Percentiles rank a stretch among this genome's conserved stretches.
phyloP scores from a whole-genome alignment of 2,329 filamentous ascomycete species.

The Orbilia quercus region DNA sequence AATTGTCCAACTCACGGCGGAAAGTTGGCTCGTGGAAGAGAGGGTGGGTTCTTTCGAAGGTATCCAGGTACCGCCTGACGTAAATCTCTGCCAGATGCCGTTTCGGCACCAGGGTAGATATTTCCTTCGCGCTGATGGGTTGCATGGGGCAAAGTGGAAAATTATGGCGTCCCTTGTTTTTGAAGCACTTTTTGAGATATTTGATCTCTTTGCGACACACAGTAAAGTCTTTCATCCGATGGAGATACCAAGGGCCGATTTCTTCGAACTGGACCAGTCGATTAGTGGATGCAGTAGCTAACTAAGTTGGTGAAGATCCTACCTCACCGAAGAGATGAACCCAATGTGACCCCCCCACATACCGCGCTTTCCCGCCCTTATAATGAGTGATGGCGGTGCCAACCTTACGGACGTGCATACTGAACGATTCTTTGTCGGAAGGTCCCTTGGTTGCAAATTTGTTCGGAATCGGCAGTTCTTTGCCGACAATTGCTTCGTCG shows the following conservation, averaged over 20 bases:
- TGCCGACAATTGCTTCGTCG: conserved; percentile 11
- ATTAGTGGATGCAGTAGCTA: neutral
- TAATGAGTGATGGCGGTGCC: conserved; percentile 51
- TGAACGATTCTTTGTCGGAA: conserved; percentile 16
- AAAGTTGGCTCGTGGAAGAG: conserved; percentile 49
- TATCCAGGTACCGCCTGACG: conserved; percentile 47
- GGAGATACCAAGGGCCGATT: conserved; percentile 43
- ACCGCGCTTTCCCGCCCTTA: conserved; percentile 46
- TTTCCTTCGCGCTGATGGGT: conserved; percentile 16
- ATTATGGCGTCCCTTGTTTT: conserved; percentile 46
- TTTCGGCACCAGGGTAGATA: conserved; percentile 26
- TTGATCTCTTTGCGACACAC: conserved; percentile 42
- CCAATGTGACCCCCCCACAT: conserved; percentile 52
- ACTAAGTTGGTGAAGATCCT: neutral
- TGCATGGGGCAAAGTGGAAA: conserved; percentile 34
- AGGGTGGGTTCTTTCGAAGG: conserved; percentile 43
- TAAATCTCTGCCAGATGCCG: conserved; percentile 41
- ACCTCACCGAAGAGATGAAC: conserved; percentile 54
- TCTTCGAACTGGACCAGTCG: conserved; percentile 38
- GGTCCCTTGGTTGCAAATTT: conserved; percentile 1
- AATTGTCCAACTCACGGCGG: conserved; percentile 36
- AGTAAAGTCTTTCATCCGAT: conserved; percentile 42
- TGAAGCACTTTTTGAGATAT: conserved; percentile 46
- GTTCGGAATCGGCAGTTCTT: neutral
- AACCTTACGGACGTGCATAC: conserved; percentile 29